phyloP scores from a whole-genome alignment of 345 rosid genomes.

The Syzygium oleosum region DNA sequence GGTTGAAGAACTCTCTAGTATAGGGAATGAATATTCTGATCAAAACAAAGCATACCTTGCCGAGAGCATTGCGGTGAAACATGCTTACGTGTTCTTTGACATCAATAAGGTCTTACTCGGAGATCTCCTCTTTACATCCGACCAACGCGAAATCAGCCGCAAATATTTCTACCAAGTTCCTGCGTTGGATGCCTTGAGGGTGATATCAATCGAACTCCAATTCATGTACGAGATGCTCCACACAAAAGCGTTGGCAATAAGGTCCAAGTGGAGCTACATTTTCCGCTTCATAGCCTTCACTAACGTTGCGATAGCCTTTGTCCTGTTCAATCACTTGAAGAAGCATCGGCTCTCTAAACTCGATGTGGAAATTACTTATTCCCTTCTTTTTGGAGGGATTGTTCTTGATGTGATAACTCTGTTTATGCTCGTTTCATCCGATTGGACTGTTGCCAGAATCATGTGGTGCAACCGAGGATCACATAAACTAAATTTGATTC shows the following conservation, averaged over 20 bases:
- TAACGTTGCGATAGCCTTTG: rapidly evolving
- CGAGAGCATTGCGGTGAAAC: background rate
- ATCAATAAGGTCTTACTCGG: rapidly evolving
- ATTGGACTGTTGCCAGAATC: background rate
- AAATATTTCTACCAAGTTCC: rapidly evolving
- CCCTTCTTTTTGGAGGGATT: background rate
- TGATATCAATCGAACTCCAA: background rate
- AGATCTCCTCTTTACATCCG: background rate
- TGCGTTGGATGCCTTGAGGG: background rate
- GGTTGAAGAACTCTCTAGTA: background rate
- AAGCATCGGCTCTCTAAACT: rapidly evolving
- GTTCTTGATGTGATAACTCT: background rate
- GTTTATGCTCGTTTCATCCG: rapidly evolving
- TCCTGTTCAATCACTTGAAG: background rate
- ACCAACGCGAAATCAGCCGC: rapidly evolving
- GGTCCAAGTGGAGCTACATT: background rate
- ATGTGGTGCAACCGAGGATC: rapidly evolving
- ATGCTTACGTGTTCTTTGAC: rapidly evolving
- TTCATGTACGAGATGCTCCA: background rate
- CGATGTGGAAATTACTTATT: background rate
- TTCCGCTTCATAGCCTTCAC: background rate
- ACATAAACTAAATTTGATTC: rapidly evolving
- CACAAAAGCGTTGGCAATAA: background rate
- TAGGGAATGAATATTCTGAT: too few species aligned
- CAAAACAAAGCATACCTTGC: background rate